Conservation (phyloP, 176 grass and related monocot species). For the Lolium rigidum region DNA sequence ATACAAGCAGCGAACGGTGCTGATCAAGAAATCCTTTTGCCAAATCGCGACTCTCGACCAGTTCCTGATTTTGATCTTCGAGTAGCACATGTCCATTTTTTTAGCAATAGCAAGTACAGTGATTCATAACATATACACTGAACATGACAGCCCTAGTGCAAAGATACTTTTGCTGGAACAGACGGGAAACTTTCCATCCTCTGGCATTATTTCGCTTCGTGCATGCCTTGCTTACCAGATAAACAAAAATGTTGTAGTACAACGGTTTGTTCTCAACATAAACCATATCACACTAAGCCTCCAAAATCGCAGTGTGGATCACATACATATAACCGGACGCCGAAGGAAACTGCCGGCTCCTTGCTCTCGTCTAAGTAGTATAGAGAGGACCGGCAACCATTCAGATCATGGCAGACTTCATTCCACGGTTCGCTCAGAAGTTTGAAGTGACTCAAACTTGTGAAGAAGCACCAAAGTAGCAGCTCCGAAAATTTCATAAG, state of each 20-base stretch:
- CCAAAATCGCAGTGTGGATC: conserved; percentile 26
- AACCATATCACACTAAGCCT: neutral
- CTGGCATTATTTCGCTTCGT: conserved; percentile 10
- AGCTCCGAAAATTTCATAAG: neutral
- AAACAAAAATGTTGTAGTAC: neutral
- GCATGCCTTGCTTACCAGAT: conserved; percentile 21
- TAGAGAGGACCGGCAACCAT: neutral
- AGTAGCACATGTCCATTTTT: too few species aligned
- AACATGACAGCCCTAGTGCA: neutral
- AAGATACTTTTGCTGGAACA: neutral
- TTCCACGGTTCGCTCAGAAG: neutral
- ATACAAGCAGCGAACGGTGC: too few species aligned
- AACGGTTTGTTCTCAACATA: conserved; percentile 27
- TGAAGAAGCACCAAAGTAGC: conserved; percentile 21
- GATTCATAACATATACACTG: too few species aligned
- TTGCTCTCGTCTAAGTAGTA: neutral
- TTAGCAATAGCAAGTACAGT: too few species aligned
- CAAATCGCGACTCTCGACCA: too few species aligned
- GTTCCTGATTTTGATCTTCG: too few species aligned
- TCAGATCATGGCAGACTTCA: neutral
- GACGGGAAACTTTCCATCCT: neutral
- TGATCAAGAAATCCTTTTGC: too few species aligned
- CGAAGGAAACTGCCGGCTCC: neutral
- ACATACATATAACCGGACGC: neutral
- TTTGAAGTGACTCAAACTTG: conserved; percentile 29